phyloP scores from a whole-genome alignment of 2,329 filamentous ascomycete species.

The Teratosphaeriaceae sp. region DNA sequence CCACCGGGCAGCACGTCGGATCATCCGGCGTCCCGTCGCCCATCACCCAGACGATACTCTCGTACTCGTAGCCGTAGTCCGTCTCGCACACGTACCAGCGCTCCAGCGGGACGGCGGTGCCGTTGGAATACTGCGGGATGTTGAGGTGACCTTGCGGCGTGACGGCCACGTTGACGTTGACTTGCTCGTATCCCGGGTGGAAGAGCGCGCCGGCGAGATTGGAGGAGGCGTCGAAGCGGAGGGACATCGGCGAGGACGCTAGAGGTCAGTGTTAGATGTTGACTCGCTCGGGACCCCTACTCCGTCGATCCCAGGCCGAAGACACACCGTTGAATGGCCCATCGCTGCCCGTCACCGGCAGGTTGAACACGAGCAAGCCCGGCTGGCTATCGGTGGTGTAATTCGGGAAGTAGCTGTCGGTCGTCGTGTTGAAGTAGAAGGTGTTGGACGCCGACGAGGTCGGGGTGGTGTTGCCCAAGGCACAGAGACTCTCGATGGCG shows the following conservation, averaged over 20 bases:
- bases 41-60: not conserved
- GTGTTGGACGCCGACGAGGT: not conserved
- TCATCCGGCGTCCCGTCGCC: not conserved
- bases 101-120: not conserved
- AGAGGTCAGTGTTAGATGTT: too few relatives aligned
- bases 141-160: not conserved
- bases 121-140: not conserved
- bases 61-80: not conserved
- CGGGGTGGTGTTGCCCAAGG: not conserved
- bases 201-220: not conserved
- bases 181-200: not conserved
- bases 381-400: not conserved
- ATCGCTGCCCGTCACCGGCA: not conserved
- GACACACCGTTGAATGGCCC: not conserved
- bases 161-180: not conserved
- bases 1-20: not conserved
- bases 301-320: too few relatives aligned
- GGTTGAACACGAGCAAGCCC: not conserved
- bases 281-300: too few relatives aligned
- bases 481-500: not conserved
- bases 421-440: slow-evolving; percentile 1
- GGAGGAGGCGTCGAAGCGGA: not conserved
- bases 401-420: not conserved
- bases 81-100: slow-evolving; percentile 3
- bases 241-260: too few relatives aligned